Evolutionary conservation across 106 monocot genomes (phyloP).

Genomic region (Narthecium ossifragum): DNA sequence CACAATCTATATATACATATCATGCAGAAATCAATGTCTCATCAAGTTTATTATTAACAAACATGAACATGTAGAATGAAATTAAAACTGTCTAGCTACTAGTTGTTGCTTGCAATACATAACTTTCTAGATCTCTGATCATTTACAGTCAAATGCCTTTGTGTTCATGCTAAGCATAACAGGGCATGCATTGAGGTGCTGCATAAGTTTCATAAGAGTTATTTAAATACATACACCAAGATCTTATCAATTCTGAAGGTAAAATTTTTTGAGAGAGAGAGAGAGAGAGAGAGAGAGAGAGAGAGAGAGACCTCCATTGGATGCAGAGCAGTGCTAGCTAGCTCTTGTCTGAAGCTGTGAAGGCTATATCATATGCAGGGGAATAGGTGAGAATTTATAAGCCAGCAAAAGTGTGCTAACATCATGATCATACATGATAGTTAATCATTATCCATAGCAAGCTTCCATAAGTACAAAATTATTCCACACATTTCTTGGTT

Average conservation of each 20-base stretch:
- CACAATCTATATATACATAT: not conserved
- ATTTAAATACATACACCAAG: too few relatives aligned
- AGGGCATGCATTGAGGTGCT: too few relatives aligned
- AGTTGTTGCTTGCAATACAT: too few relatives aligned
- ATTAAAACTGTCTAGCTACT: too few relatives aligned
- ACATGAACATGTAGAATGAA: not conserved
- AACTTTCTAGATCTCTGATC: too few relatives aligned
- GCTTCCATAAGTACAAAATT: not conserved
- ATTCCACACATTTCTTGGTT: not conserved
- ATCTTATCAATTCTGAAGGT: too few relatives aligned
- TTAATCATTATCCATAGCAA: not conserved
- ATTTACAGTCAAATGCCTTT: too few relatives aligned
- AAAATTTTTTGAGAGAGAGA: too few relatives aligned
- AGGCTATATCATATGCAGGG: not conserved
- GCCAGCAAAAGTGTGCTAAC: not conserved
- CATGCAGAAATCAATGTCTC: not conserved
- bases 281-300: slow-evolving; percentile 8
- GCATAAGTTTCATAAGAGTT: too few relatives aligned
- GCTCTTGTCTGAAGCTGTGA: not conserved
- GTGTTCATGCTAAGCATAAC: too few relatives aligned
- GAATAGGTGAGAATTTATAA: not conserved
- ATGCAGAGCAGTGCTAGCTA: too few relatives aligned
- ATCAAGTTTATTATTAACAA: not conserved
- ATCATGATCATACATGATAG: not conserved
- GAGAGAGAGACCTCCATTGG: slow-evolving; percentile 12